Conservation (phyloP, 805 yeast species). For the Kuraishia hungarica region DNA sequence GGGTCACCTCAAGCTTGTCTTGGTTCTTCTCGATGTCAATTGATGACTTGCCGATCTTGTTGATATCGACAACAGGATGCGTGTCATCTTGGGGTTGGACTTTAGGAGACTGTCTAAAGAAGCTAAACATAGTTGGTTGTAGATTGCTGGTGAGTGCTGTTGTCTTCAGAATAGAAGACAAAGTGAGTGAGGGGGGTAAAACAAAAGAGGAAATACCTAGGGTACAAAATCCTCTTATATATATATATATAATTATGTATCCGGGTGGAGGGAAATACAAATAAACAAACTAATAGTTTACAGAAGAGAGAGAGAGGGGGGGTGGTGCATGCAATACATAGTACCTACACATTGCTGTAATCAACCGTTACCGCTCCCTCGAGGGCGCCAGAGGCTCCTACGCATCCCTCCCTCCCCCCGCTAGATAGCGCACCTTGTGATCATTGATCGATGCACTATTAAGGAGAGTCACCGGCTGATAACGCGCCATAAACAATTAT, state of each 20-base stretch:
- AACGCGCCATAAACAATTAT: background rate
- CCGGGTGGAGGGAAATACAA: background rate
- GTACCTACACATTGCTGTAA: too few species aligned
- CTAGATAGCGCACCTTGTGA: background rate
- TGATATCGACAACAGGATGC: constrained; percentile 1
- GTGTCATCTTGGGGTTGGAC: background rate
- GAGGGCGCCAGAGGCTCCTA: background rate
- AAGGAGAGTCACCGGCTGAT: background rate
- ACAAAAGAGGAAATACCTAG: background rate
- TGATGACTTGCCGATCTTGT: background rate
- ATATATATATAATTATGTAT: background rate
- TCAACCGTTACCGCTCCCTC: background rate
- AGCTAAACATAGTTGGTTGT: background rate
- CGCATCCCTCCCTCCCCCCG: background rate
- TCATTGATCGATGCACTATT: background rate
- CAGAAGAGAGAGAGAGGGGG: background rate
- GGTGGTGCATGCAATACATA: background rate
- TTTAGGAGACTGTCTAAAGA: background rate
- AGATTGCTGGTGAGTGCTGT: background rate
- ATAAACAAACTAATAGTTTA: background rate
- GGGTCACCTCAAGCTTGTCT: background rate
- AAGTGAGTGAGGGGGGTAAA: background rate
- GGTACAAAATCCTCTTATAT: background rate
- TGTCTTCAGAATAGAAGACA: background rate
- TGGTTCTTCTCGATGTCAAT: background rate